Evolutionary conservation across 306 rosid species (phyloP), one percentile per base, ranked within the genome.

Genomic region (Sesbania bispinosa): DNA sequence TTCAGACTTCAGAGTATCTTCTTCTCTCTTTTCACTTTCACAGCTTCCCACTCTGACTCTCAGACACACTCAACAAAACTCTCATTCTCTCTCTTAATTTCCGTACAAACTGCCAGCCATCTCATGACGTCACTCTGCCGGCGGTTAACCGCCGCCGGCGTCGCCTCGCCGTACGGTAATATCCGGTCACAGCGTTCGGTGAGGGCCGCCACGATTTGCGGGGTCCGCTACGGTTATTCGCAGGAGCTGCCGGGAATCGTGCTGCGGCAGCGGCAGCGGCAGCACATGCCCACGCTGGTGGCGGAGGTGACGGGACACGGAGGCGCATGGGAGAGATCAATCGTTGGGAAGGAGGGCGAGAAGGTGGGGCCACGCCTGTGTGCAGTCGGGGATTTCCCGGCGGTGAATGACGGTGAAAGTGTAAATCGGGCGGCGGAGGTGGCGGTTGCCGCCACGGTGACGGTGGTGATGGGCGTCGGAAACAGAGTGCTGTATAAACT

Each of bases 401-500:
- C 43, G 69, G 77, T 7, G 42, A 74, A 39, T 1, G 68, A 58
- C 7, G 30, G 71, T 39, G 18, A 74, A 11, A 66, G 54, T 4
- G 51, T 15, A 54, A 81, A 89, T 73, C 82, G 74, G 77, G 64
- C 77, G 68, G 86, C 68, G 79, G 84, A 92, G 74, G 82, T 92
- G 67, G 78, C 20, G 62, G 46, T 62, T 0, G 97, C 96, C 13
- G 96, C 90, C 53, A 83, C 78, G 32, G 59, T 72, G 18, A 87
- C 96, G 81, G 97, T 85, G 79, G 85, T 86, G 24, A 50, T 87
- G 67, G 97, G 97, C 7, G 97, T 85, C 1, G 97, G 86, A 7
- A 92, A 92, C 64, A 81, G 97, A 7, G 97, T 92, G 14, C 23
- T 89, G 74, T 89, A 92, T 67, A 92, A 92, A 82, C 88, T 92